Conservation (phyloP, 176 grass and related monocot genomes). For the Avena sativa region DNA sequence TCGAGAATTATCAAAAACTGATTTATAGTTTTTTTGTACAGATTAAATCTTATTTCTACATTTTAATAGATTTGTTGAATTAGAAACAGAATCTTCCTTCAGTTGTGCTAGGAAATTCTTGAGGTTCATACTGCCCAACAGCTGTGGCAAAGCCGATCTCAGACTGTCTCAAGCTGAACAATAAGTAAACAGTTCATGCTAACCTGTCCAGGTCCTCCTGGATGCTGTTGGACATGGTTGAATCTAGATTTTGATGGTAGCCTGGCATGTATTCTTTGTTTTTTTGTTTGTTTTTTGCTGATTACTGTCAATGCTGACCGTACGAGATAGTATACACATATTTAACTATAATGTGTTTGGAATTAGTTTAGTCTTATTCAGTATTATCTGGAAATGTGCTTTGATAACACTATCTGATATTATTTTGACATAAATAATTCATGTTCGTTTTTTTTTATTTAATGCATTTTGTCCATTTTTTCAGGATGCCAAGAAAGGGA, state of each 20-base stretch:
- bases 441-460: slow-evolving; percentile 11
- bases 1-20: not conserved
- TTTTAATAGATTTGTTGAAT: slow-evolving; percentile 26
- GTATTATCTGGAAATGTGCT: not conserved
- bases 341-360: slow-evolving; percentile 5
- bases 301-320: not conserved
- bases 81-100: slow-evolving; percentile 18
- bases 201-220: not conserved
- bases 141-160: not conserved
- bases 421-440: not conserved
- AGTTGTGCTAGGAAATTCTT: not conserved
- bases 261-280: not conserved
- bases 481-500: slow-evolving; percentile 84
- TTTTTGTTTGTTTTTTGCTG: slow-evolving; percentile 17
- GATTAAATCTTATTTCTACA: not conserved
- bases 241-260: not conserved
- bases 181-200: slow-evolving; percentile 21
- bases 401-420: not conserved
- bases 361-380: slow-evolving; percentile 11
- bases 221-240: not conserved
- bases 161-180: slow-evolving; percentile 8
- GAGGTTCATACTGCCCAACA: not conserved
- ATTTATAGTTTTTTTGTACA: not conserved
- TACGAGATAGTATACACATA: slow-evolving; percentile 23
- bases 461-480: slow-evolving; percentile 40